Conservation (phyloP, 352 stramenopile species). For the Pythium guiyangense region DNA sequence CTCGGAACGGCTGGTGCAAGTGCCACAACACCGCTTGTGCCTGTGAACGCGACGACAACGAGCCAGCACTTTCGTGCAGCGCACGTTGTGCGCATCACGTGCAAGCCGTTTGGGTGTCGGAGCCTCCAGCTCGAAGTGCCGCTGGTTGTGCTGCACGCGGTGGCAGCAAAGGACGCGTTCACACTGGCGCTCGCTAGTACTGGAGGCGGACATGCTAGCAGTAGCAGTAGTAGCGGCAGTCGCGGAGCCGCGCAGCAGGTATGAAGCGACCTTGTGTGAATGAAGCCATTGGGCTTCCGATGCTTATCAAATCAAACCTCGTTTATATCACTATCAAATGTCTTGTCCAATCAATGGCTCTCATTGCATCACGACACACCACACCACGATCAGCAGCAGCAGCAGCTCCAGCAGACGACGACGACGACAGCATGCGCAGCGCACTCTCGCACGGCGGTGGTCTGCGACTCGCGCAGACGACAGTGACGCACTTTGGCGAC, state of each 20-base stretch:
- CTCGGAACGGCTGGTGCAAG: background rate
- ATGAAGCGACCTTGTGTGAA: no score
- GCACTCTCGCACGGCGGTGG: constrained; percentile 38
- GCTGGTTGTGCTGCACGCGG: constrained; percentile 9
- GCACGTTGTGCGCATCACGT: constrained; percentile 9
- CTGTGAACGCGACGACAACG: constrained; percentile 4
- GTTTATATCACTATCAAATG: background rate
- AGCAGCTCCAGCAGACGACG: no score
- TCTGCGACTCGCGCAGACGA: constrained; percentile 53
- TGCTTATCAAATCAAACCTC: no score
- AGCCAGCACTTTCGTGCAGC: constrained; percentile 10
- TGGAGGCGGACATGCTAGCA: background rate
- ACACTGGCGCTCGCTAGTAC: background rate
- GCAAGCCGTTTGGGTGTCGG: constrained; percentile 9
- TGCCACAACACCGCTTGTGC: background rate
- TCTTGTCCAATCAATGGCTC: background rate
- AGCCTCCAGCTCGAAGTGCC: constrained; percentile 7
- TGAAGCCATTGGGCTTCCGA: no score
- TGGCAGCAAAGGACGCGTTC: constrained; percentile 8
- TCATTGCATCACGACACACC: no score
- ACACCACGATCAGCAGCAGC: background rate
- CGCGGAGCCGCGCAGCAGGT: background rate
- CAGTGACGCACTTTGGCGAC: constrained; percentile 58
- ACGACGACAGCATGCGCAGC: constrained; percentile 44
- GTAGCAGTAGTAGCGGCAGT: background rate